Percentiles rank a stretch among this genome's conserved stretches.
These are phyloP conservation scores for Lipomyces mesembrius DNA, from an alignment of 805 yeast genomes.

Conservation along the genomic window DNA sequence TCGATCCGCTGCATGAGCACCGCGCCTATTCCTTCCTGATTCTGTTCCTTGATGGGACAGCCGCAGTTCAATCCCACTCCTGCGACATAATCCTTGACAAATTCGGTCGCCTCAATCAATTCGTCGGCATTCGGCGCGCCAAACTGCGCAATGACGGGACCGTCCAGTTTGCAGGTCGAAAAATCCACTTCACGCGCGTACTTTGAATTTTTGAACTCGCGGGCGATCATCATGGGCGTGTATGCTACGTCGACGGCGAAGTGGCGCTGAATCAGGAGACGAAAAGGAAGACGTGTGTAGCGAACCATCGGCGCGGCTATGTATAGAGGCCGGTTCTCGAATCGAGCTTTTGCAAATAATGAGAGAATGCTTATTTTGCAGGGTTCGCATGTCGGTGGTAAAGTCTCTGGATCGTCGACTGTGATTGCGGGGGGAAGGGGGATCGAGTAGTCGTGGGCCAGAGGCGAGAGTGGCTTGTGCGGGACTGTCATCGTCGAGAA, in stretches of 20 bases:
- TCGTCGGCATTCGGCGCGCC: constrained; percentile 88
- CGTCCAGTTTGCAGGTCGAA: constrained; percentile 66
- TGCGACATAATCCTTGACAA: constrained; percentile 90
- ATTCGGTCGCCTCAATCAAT: constrained; percentile 76
- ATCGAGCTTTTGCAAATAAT: constrained; percentile 21
- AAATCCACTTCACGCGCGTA: constrained; percentile 85
- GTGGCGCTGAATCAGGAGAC: constrained; percentile 60
- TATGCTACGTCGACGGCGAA: constrained; percentile 43
- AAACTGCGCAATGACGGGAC: constrained; percentile 84
- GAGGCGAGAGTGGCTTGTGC: neutral
- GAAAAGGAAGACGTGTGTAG: constrained; percentile 89
- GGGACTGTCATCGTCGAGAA: neutral
- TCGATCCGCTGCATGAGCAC: constrained; percentile 87
- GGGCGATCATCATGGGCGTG: constrained; percentile 94
- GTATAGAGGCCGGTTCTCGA: constrained; percentile 55
- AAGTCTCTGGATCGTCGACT: constrained; percentile 4
- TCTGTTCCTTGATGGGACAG: constrained; percentile 94
- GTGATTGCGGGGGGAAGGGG: constrained; percentile 5
- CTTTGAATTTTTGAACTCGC: constrained; percentile 87
- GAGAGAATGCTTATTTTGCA: constrained; percentile 7
- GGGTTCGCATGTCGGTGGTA: neutral
- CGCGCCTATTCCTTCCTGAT: constrained; percentile 95
- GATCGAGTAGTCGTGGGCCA: neutral
- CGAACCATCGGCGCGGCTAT: constrained; percentile 97
- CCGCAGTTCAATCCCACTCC: constrained; percentile 97